Evolutionary conservation across 352 stramenopile species (phyloP), one percentile per base, ranked within the genome.

Genomic region (Thalassiosira exigua): DNA sequence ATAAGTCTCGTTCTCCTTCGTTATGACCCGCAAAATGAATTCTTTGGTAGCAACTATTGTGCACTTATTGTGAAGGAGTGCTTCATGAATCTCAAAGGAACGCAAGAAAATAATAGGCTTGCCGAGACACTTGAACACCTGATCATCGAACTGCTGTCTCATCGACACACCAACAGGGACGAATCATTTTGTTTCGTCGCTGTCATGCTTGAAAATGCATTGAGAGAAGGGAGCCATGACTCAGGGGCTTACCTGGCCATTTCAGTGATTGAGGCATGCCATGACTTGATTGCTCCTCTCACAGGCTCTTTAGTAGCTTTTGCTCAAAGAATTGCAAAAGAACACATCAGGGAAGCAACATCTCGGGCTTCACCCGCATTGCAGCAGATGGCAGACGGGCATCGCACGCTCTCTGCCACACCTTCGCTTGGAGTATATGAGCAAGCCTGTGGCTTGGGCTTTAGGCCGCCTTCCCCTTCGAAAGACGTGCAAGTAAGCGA

Each of bases 361-460:
- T 32, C 66, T 12, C 81, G 79, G 32, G 50, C 79, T 44, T 69
- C 60, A 27, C 81, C 78, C 79, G 41, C 61, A 69, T 65, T 77
- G 66, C 71, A 84, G 48, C 62, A 78, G 5, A 76, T 75, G 41
- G 72, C 78, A 53, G 75, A 69, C 22, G 54, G 73, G 61, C 33
- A 82, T 57, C 66, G 67, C 74, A 26, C 70, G 62, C 79, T 90
- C 42, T 74, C 79, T 52, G 77, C 82, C 46, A 94, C 87, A 41
- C 87, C 90, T 21, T 89, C 79, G n/a, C 52, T 77, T 21, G 88
- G 84, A 3, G 86, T 93, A 53, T 79, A 93, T 30, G 78, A 86
- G 58, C 44, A 82, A 53, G 78, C 80, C 22, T 85, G 70, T 76
- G 73, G 65, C 17, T 50, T 82, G 30, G 74, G 72, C n/a, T 81